Base-by-base conservation (phyloP, 495 filamentous ascomycete species). In the Penicillium flavigenum region DNA sequence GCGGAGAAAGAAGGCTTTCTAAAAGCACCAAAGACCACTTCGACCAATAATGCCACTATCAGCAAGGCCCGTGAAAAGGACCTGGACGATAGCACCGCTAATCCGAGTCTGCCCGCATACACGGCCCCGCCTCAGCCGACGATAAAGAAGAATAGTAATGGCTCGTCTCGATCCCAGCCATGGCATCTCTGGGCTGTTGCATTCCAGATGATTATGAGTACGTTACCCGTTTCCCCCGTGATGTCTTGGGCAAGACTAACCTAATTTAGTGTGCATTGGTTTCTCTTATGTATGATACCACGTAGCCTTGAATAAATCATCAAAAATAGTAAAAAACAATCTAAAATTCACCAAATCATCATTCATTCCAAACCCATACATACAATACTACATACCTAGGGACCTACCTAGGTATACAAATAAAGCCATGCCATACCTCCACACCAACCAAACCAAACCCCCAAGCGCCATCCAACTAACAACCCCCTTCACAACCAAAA, bases 1-100 rank as follows among this genome's bases (percentile, higher is more conserved):
- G 77, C 60, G 50, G 60, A 60, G 44, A 53, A n/a, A 1, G 66
- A 71, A 45, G 57, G 52, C 11, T 47, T 68, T 36, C 53, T 55
- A n/a, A 47, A 26, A 5, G 53, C 29, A 12, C 43, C 44, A 17
- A n/a, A 22, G 7, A 14, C 32, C 48, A 41, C 50, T 7, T 19
- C 52, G 8, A 47, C 14, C 2, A 29, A 17, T 19, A 32, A 10
- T 29, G 22, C 9, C 14, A 44, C 39, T 11, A 43, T 53, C 39
- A 53, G 38, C 38, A 53, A 53, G 10, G 10, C 51, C 11, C 39
- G 10, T 10, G 51, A 53, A 16, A 43, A 53, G 51, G 4, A 5
- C 10, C 38, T 53, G 1, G 51, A 53, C n/a, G 51, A 53, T 27
- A 53, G 51, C 7, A 53, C 39, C 2, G n/a, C 5, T 12, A 9